These are phyloP conservation scores for Paramecium primaurelia DNA, from an alignment of 73 alveolate species.

Conservation along the genomic window DNA sequence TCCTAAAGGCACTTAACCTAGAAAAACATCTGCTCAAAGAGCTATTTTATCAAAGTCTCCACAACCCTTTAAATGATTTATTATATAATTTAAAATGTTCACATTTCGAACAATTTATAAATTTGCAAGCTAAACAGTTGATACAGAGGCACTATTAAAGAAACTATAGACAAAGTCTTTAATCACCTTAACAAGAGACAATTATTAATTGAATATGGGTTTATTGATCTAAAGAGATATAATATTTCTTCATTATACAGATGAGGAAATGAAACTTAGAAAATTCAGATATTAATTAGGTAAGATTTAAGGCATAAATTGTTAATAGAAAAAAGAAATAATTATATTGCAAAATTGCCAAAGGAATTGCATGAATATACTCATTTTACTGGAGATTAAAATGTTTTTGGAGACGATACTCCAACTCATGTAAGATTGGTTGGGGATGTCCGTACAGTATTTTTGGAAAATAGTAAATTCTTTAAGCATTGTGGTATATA, in stretches of 20 bases:
- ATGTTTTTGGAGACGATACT: not conserved
- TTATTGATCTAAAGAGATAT: constrained; percentile 18
- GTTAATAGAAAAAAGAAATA: not conserved
- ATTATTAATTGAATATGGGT: constrained; percentile 10
- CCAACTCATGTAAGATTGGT: not conserved
- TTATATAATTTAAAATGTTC: not conserved
- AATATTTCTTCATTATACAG: constrained; percentile 26
- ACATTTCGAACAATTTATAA: not conserved
- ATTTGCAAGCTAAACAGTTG: not conserved
- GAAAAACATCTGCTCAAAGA: constrained; percentile 2
- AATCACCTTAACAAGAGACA: not conserved
- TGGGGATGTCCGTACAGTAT: constrained; percentile 5
- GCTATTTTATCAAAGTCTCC: constrained; percentile 19
- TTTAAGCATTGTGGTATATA: not conserved
- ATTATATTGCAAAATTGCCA: not conserved
- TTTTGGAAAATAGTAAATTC: constrained; percentile 8
- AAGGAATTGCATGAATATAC: constrained; percentile 34
- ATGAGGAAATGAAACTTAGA: not conserved
- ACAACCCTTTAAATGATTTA: constrained; percentile 17
- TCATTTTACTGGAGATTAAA: not conserved
- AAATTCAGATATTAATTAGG: constrained; percentile 15
- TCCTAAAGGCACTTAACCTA: not conserved
- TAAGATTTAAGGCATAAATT: not conserved
- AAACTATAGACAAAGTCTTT: not conserved
- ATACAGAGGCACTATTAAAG: not conserved